A percentile compares a stretch with the other conserved stretches of the same genome.
phyloP scores from a whole-genome alignment of 139 green algal species.

The Chlamydomonas sphaeroides region DNA sequence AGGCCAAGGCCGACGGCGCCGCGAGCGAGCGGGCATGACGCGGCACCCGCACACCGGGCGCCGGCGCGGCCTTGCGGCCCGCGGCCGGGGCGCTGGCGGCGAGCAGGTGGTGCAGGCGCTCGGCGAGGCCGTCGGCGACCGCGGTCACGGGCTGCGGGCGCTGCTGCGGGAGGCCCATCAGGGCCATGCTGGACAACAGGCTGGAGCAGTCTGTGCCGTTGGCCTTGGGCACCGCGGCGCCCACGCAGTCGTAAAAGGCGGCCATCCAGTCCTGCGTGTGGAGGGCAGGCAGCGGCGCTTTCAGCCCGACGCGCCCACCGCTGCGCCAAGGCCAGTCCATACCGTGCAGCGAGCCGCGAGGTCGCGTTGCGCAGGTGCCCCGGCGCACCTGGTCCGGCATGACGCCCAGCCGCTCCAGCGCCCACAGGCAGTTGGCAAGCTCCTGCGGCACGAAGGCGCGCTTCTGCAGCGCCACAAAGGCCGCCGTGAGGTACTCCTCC shows the following conservation, averaged over 20 bases:
- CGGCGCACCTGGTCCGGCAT: slow-evolving; percentile 30
- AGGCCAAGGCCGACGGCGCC: neutral
- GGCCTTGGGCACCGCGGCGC: neutral
- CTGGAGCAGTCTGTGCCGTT: slow-evolving; percentile 22
- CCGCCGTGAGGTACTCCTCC: slow-evolving; percentile 33
- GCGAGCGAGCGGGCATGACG: neutral
- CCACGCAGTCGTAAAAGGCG: slow-evolving; percentile 2
- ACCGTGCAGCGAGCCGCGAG: no score
- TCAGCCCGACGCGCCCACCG: no score
- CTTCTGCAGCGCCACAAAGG: slow-evolving; percentile 2
- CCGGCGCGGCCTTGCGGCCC: no score
- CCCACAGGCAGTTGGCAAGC: slow-evolving; percentile 57
- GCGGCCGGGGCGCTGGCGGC: neutral
- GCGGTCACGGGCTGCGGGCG: neutral
- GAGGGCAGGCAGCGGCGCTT: neutral
- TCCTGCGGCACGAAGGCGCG: slow-evolving; percentile 41
- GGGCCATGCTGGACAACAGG: slow-evolving; percentile 15
- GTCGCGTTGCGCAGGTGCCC: no score
- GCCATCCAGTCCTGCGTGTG: slow-evolving; percentile 26
- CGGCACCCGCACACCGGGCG: no score
- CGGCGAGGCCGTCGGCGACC: neutral
- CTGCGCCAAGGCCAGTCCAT: no score
- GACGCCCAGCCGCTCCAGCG: slow-evolving; percentile 46
- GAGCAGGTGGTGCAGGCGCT: neutral
- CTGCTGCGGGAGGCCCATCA: slow-evolving; percentile 2